A percentile compares a stretch with the other conserved stretches of the same genome.
Evolutionary conservation across 2,329 filamentous ascomycete species (phyloP).

Genomic region (Colletotrichum incanum): DNA sequence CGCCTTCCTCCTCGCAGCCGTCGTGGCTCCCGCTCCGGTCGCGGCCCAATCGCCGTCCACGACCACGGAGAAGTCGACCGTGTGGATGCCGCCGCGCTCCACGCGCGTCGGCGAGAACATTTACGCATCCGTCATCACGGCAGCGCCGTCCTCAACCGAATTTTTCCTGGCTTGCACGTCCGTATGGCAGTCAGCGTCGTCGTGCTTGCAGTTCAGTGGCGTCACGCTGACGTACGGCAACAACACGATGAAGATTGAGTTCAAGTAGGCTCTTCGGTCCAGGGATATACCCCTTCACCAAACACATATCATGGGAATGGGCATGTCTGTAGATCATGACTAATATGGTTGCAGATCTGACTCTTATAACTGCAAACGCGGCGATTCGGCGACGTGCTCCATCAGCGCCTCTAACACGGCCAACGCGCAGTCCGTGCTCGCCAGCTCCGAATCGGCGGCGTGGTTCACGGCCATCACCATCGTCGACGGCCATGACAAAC

Average conservation of each 20-base stretch:
- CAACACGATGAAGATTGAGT: constrained; percentile 31
- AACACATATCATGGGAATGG: background rate
- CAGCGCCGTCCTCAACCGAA: constrained; percentile 39
- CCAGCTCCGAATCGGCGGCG: constrained; percentile 20
- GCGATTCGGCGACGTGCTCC: constrained; percentile 22
- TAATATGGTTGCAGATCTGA: constrained; percentile 12
- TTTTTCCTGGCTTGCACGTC: constrained; percentile 33
- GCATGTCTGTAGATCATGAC: background rate
- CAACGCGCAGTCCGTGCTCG: constrained; percentile 3
- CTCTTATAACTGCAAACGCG: constrained; percentile 31
- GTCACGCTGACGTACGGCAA: constrained; percentile 38
- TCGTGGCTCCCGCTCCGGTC: background rate
- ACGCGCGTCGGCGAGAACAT: constrained; percentile 27
- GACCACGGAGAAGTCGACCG: constrained; percentile 25
- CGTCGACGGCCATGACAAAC: constrained; percentile 27
- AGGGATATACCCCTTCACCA: background rate
- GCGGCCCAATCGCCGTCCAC: constrained; percentile 29
- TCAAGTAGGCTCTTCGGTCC: constrained; percentile 3
- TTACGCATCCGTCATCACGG: constrained; percentile 41
- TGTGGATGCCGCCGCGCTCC: constrained; percentile 39
- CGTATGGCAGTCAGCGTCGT: constrained; percentile 26
- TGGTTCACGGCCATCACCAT: constrained; percentile 39
- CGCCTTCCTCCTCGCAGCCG: background rate
- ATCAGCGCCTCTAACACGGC: background rate
- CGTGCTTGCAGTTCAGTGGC: constrained; percentile 32